Conservation (phyloP, 176 grass and related monocot species). For the Oryza meridionalis region DNA sequence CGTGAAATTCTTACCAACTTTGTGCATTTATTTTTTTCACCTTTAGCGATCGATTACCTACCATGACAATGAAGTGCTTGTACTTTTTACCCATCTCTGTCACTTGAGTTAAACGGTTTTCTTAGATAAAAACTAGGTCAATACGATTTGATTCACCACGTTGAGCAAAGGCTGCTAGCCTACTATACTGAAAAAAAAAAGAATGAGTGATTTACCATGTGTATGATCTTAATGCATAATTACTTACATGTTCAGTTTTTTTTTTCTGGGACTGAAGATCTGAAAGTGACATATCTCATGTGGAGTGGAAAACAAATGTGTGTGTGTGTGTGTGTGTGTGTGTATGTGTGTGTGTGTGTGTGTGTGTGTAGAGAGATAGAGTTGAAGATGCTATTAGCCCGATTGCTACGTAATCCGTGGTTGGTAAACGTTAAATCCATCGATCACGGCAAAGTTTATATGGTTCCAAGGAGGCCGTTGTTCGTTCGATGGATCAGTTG, state of each 20-base stretch:
- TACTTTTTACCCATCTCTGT: not conserved
- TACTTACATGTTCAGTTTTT: not conserved
- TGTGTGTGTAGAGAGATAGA: not conserved
- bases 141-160: not conserved
- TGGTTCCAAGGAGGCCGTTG: not conserved
- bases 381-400: constrained; percentile 10
- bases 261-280: not conserved
- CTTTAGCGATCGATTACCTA: constrained; percentile 22
- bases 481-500: not conserved
- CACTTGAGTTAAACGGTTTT: not conserved
- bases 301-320: not conserved
- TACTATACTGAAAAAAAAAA: not conserved
- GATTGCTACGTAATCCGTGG: constrained; percentile 33
- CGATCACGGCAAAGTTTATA: not conserved
- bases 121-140: not conserved
- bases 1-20: not conserved
- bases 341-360: no score
- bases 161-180: not conserved
- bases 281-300: not conserved
- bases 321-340: no score
- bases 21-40: not conserved
- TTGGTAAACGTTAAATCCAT: constrained; percentile 41
- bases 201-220: not conserved
- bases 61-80: not conserved
- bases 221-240: not conserved